Evolutionary conservation across 768 basidiomycete genomes (phyloP).

Genomic region (Trametes maxima): DNA sequence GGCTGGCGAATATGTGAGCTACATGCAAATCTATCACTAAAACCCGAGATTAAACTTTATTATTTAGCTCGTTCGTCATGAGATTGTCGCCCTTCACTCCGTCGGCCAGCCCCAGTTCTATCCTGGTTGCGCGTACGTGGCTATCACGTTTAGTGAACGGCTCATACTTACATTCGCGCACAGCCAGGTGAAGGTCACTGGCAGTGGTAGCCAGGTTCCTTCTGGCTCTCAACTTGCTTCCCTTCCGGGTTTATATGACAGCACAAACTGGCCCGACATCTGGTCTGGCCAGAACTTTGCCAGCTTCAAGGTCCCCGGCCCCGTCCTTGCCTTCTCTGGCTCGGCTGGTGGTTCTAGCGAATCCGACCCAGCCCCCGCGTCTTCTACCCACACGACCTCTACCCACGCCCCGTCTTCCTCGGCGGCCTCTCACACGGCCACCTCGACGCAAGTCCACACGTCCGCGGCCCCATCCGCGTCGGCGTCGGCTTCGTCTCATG

Average conservation of each 20-base stretch:
- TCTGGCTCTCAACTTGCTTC: constrained; percentile 26
- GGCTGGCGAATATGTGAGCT: constrained; percentile 52
- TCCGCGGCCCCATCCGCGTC: constrained; percentile 7
- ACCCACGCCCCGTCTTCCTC: constrained; percentile 7
- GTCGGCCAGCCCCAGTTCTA: constrained; percentile 46
- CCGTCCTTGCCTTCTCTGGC: constrained; percentile 23
- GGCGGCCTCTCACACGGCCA: constrained; percentile 17
- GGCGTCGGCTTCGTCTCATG: not conserved
- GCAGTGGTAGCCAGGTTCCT: constrained; percentile 29
- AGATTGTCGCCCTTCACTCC: constrained; percentile 53
- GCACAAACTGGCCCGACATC: constrained; percentile 31
- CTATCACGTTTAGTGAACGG: not conserved
- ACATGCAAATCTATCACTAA: not conserved
- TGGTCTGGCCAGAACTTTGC: constrained; percentile 27
- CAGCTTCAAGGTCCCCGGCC: constrained; percentile 30
- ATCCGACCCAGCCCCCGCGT: constrained; percentile 5
- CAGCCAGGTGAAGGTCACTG: constrained; percentile 34
- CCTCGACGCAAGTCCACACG: constrained; percentile 10
- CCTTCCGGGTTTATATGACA: constrained; percentile 33
- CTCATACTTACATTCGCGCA: not conserved
- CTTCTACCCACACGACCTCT: constrained; percentile 13
- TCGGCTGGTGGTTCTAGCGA: constrained; percentile 16
- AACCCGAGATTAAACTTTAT: not conserved
- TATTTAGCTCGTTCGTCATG: constrained; percentile 47
- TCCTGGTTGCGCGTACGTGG: constrained; percentile 51